These are phyloP conservation scores for Pythium phragmiticola DNA, from an alignment of 352 stramenopile species.

Conservation along the genomic window DNA sequence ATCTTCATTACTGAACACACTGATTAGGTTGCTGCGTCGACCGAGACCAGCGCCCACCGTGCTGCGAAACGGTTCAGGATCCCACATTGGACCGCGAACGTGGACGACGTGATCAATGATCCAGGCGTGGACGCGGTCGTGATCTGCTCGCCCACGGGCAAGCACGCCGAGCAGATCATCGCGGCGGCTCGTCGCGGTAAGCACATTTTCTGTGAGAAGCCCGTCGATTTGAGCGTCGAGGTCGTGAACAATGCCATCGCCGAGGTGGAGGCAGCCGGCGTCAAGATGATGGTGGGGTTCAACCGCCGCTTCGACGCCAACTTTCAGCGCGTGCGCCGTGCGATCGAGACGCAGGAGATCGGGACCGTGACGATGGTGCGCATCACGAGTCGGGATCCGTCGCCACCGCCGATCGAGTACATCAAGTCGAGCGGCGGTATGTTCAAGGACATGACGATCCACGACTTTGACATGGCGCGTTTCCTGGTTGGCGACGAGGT, in stretches of 20 bases:
- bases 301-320: slow-evolving; percentile 94
- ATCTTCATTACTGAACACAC: too few relatives aligned
- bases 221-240: slow-evolving; percentile 90
- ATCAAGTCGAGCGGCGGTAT: slow-evolving; percentile 83
- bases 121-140: slow-evolving; percentile 94
- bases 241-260: slow-evolving; percentile 56
- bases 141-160: slow-evolving; percentile 95
- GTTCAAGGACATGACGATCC: slow-evolving; percentile 95
- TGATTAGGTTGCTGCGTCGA: slow-evolving; percentile 35
- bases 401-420: slow-evolving; percentile 29
- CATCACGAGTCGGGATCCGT: slow-evolving; percentile 64
- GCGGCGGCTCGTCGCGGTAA: slow-evolving; percentile 90
- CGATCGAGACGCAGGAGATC: slow-evolving; percentile 86
- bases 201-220: slow-evolving; percentile 96
- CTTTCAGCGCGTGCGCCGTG: slow-evolving; percentile 87
- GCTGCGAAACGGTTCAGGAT: slow-evolving; percentile 48
- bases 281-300: slow-evolving; percentile 96
- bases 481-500: slow-evolving; percentile 88
- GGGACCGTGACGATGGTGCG: slow-evolving; percentile 86
- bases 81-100: slow-evolving; percentile 60
- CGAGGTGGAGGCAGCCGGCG: slow-evolving; percentile 43
- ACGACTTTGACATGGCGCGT: slow-evolving; percentile 94
- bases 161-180: slow-evolving; percentile 95
- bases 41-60: slow-evolving; percentile 29
- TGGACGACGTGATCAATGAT: slow-evolving; percentile 92